Base-by-base conservation (phyloP, 371 early-diverging fungal species). In the Mortierella sp. region DNA sequence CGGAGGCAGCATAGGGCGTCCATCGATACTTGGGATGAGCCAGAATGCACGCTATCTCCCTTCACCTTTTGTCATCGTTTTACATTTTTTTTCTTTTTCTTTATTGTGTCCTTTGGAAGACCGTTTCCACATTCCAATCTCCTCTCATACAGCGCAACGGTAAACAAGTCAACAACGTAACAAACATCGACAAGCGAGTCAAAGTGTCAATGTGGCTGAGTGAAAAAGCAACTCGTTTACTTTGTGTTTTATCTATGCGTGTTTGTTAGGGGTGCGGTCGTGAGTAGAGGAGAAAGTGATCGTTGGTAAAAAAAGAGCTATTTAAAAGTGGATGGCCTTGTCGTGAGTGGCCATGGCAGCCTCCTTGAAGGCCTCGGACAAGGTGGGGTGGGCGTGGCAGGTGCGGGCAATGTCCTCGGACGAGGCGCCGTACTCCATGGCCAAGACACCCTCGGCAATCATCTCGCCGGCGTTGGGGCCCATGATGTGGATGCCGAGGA, bases 391-490 rank as follows among this genome's bases (percentile, higher is more conserved):
- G 66, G 99, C 99, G 86, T 99, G 99, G 90, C 96, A 97, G 44
- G 99, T 98, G 79, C 98, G 94, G 58, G 97, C 99, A 86, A 99
- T 92, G 86, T 99, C 98, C 89, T 98, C 98, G 73, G 94, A 93
- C 63, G 96, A 96, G 34, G 98, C 99, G 75, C 96, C 97, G 82
- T 99, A 98, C 87, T 99, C 98, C 90, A 99, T 93, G 72, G 98
- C 99, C 66, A 99, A 89, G 58, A 95, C 97, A 80, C 97, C 98
- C 89, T 99, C 99, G 75, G 96, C 97, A 87, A 99, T 98, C 97
- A 99, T 96, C 88, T 99, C 99, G 85, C 99, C 99, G 65, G 99
- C 99, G 87, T 97, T 97, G 79, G 97, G 95, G 66, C 98, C 98
- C 71, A 98, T 97, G 87, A 98, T 98, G 91, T 99, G 99, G 68